Conservation (phyloP, 352 stramenopile species). For the Thalassiosira pacifica region DNA sequence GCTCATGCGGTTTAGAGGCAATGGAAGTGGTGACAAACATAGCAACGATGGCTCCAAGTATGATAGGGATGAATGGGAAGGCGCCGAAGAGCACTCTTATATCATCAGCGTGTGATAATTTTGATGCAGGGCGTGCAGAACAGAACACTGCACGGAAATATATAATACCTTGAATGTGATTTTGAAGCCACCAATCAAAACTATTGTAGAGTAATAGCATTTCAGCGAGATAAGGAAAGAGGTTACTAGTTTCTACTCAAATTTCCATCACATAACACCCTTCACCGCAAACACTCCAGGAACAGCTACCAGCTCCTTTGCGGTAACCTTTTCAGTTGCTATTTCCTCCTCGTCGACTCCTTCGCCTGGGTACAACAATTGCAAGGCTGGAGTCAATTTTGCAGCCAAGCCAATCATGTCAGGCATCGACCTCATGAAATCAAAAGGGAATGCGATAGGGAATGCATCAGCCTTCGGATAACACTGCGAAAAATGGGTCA, state of each 20-base stretch:
- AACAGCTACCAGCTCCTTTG: constrained; percentile 48
- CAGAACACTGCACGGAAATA: too few relatives aligned
- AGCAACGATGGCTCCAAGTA: too few relatives aligned
- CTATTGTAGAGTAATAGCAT: too few relatives aligned
- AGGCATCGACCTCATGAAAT: constrained; percentile 81
- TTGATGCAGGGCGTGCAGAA: too few relatives aligned
- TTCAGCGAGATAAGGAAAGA: too few relatives aligned
- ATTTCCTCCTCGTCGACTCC: constrained; percentile 32
- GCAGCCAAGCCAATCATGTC: constrained; percentile 59
- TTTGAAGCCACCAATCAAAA: too few relatives aligned
- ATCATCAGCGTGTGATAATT: too few relatives aligned
- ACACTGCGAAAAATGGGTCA: constrained; percentile 97
- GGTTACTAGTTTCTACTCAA: not conserved
- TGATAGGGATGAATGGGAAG: too few relatives aligned
- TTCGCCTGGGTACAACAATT: constrained; percentile 78
- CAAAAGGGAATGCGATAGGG: constrained; percentile 81
- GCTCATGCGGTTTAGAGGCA: too few relatives aligned
- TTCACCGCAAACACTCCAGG: constrained; percentile 55
- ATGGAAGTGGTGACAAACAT: too few relatives aligned
- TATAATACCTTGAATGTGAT: too few relatives aligned
- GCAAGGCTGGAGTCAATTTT: constrained; percentile 73
- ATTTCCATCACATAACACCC: constrained; percentile 41
- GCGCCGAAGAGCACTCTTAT: too few relatives aligned
- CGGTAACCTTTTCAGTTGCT: constrained; percentile 2
- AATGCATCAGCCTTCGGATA: constrained; percentile 83